Evolutionary conservation across 164 flowering plant species (phyloP).

Genomic region (Cinnamomum chago): DNA sequence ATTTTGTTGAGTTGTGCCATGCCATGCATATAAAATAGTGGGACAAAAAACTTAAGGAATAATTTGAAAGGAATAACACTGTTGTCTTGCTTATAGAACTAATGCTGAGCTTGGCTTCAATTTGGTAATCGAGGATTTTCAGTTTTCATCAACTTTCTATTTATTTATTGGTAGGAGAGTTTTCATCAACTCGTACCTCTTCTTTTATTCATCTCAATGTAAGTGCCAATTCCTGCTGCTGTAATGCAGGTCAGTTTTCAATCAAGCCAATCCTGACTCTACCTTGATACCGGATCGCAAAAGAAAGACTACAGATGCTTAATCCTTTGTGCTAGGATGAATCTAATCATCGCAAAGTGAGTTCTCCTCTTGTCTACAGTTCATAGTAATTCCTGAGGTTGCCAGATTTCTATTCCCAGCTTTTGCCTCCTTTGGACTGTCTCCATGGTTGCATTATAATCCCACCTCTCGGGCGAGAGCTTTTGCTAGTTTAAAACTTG

Average conservation of each 20-base stretch:
- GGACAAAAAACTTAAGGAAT: no score
- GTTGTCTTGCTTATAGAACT: no score
- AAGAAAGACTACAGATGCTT: constrained; percentile 52
- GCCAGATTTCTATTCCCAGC: background rate
- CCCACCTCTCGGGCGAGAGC: background rate
- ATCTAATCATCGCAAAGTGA: background rate
- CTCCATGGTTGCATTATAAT: background rate
- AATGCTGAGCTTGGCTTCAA: no score
- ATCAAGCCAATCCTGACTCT: constrained; percentile 50
- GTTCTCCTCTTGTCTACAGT: background rate
- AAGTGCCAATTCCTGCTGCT: background rate
- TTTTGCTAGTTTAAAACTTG: background rate
- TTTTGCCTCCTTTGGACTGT: background rate
- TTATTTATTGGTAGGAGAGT: no score
- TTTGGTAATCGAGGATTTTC: no score
- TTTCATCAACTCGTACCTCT: no score
- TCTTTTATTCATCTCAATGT: background rate
- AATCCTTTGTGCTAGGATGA: background rate
- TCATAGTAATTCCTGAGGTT: background rate
- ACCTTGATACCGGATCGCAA: constrained; percentile 40
- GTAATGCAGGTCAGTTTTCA: constrained; percentile 68
- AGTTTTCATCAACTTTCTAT: no score
- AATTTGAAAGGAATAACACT: no score
- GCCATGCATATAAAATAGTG: no score
- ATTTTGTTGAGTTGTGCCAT: no score